Base-by-base conservation (phyloP, 2,329 filamentous ascomycete genomes). In the Alternaria sp. region DNA sequence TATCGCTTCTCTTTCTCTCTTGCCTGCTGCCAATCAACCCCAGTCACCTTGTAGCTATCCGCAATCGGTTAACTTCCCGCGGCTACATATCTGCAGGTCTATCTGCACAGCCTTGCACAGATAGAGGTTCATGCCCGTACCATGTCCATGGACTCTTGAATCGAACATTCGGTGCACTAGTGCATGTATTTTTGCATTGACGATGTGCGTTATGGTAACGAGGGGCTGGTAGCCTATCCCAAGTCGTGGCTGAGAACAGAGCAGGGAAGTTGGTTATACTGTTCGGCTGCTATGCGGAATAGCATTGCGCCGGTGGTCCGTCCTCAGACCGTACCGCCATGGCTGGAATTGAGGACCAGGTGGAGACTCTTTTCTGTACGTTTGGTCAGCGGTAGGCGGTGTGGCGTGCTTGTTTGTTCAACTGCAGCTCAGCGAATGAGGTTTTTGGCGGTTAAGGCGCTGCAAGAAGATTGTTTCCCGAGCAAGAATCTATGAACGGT, bases 11-110 rank as follows among this genome's bases (percentile, higher is more conserved):
- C 9, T 46, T 20, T 27, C 22, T 45, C 40, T 50, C 32, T 50
- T 50, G 46, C 45, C 38, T 56, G 38, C 18, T 48, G 45, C 54
- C 28, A 57, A 57, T 50, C 52, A 56, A 56, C 38, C 40, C 32
- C 51, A 51, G 51, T 56, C 57, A 46, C 45, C 25, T 44, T 27
- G 45, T 45, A 45, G 57, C 53, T 50, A 56, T 43, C 57, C 52
- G 34, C 40, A 60, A 60, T 43, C 52, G 44, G 57, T 50, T 51
- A 56, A 60, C 60, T 59, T 65, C 59, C 62, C 62, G 62, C 62
- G 60, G 56, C 50, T 62, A 62, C 62, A 64, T 64, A 54, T 64
- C 62, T 65, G 62, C 62, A 54, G 27, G 34, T 55, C 32, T 56
- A 38, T 38, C 57, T 55, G 57, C 57, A 60, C 45, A 57, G 57